Evolutionary conservation across 2,329 filamentous ascomycete genomes (phyloP).

Genomic region (Beauveria rudraprayagi): DNA sequence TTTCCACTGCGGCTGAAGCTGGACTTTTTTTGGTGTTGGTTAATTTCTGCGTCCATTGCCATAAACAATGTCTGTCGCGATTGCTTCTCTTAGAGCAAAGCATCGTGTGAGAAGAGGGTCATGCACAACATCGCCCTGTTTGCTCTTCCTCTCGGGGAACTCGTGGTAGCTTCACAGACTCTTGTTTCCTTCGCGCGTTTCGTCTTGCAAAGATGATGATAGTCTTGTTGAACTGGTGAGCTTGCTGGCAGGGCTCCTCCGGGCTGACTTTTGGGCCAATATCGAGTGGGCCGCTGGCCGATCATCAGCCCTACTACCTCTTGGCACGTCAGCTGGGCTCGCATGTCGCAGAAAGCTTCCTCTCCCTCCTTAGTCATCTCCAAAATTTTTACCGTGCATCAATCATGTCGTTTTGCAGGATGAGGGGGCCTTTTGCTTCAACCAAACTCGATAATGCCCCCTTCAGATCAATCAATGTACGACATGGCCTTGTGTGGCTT

Average conservation of each 20-base stretch:
- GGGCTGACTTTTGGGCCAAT: neutral
- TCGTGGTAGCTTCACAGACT: neutral
- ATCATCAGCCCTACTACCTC: constrained; percentile 2
- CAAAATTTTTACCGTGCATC: neutral
- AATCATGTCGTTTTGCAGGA: neutral
- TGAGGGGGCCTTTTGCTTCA: neutral
- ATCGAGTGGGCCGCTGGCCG: neutral
- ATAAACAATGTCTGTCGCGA: no score
- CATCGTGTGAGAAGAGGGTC: no score
- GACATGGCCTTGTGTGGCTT: neutral
- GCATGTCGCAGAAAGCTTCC: no score
- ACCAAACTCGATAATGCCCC: neutral
- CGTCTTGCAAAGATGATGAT: neutral
- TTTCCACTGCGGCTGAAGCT: constrained; percentile 4
- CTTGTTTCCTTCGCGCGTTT: neutral
- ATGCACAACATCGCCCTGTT: no score
- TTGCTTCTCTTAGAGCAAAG: neutral
- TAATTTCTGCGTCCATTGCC: neutral
- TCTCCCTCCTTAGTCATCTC: no score
- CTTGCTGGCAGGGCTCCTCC: neutral
- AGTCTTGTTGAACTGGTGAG: neutral
- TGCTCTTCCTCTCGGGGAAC: no score
- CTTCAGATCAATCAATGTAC: no score
- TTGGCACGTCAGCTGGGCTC: neutral
- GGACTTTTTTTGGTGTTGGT: neutral